Base-by-base conservation (phyloP, 495 filamentous ascomycete species). In the Penicillium waksmanii region DNA sequence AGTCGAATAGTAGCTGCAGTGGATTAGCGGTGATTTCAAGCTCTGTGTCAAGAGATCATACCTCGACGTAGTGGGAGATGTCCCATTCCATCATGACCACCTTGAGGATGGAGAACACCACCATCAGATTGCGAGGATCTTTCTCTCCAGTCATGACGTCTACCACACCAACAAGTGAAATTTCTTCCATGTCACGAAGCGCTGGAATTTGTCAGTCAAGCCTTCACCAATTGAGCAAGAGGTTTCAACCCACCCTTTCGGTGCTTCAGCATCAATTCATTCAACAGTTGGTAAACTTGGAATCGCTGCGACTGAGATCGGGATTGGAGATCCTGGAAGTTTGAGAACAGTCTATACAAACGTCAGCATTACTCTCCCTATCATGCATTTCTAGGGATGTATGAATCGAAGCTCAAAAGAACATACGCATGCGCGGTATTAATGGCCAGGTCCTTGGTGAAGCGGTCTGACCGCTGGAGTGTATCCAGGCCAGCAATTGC, bases 21-120 rank as follows among this genome's bases (percentile, higher is more conserved):
- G 11, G 12, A 51, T 83, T 56, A 82, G 73, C 17, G 23, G 25
- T 8, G 25, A 33, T 11, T 21, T 17, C 15, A 34, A 36, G 10
- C 49, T 15, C 25, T 3, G 4, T 13, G 19, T 15, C 11, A 17
- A 13, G 10, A 31, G 12, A 48, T 60, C 70, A 44, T 68, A 85
- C 83, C 74, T 89, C 85, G 5, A 78, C 80, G 66, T 85, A 71
- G 23, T 71, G 63, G 21, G 7, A 21, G 42, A 34, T 83, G 64
- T 89, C 82, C 86, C 89, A 92, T 71, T 92, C 89, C 42, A 87
- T 77, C 80, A 91, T 86, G 11, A 90, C 77, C 19, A 89, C 89
- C 62, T 83, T 87, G 36, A 90, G 67, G 34, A 91, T 80, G 1
- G 89, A 92, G 62, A 92, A 92, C 3, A 91, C 82, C 46, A 92